phyloP scores from a whole-genome alignment of 352 stramenopile genomes.

The Globisporangium apiculatum region DNA sequence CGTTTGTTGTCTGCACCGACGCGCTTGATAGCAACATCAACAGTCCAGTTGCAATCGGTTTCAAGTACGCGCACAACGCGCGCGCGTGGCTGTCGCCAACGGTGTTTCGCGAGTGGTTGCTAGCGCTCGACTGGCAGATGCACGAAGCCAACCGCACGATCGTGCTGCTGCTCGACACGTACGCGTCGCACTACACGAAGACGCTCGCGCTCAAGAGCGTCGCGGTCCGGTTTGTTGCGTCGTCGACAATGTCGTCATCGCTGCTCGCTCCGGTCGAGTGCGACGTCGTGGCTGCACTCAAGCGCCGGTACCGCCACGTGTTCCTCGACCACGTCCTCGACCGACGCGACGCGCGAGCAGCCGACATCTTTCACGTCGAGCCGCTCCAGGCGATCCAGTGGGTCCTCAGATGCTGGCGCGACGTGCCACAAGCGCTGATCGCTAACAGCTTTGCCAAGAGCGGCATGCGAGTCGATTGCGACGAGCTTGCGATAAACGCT shows the following conservation, averaged over 20 bases:
- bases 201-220: slow-evolving; percentile 61
- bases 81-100: slow-evolving; percentile 65
- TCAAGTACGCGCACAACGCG: slow-evolving; percentile 65
- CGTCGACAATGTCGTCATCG: slow-evolving; percentile 19
- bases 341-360: slow-evolving; percentile 24
- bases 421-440: slow-evolving; percentile 46
- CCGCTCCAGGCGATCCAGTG: slow-evolving; percentile 51
- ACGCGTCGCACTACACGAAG: slow-evolving; percentile 47
- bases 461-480: slow-evolving; percentile 16
- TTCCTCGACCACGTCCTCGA: slow-evolving; percentile 43
- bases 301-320: slow-evolving; percentile 48
- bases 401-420: slow-evolving; percentile 43
- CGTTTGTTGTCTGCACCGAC: slow-evolving; percentile 53
- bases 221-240: slow-evolving; percentile 35
- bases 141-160: slow-evolving; percentile 64
- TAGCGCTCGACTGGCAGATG: slow-evolving; percentile 74
- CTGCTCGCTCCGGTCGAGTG: slow-evolving; percentile 36
- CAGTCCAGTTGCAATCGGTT: slow-evolving; percentile 10
- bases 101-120: slow-evolving; percentile 73
- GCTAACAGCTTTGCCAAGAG: slow-evolving; percentile 34
- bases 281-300: slow-evolving; percentile 35
- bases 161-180: slow-evolving; percentile 56
- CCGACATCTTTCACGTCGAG: slow-evolving; percentile 35
- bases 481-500: neutral
- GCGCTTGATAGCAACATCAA: slow-evolving; percentile 12